phyloP scores from a whole-genome alignment of 2,329 filamentous ascomycete species.

The Ceratocystis variospora region DNA sequence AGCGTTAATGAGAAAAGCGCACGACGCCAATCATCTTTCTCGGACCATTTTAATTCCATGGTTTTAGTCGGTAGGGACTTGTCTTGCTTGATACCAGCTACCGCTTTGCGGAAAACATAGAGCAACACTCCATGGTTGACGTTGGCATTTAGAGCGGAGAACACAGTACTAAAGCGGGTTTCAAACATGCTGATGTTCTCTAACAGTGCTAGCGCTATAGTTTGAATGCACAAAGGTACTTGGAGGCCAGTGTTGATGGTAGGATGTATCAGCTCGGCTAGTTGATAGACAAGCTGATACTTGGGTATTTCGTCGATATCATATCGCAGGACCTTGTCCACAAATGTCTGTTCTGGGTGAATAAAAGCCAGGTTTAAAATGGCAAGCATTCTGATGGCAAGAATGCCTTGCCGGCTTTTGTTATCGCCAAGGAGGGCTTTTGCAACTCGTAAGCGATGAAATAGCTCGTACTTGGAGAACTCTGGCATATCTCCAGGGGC shows the following conservation, averaged over 20 bases:
- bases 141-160: slow-evolving; percentile 82
- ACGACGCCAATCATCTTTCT: slow-evolving; percentile 77
- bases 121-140: slow-evolving; percentile 93
- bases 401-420: slow-evolving; percentile 56
- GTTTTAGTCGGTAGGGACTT: slow-evolving; percentile 22
- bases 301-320: slow-evolving; percentile 81
- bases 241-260: slow-evolving; percentile 52
- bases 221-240: slow-evolving; percentile 65
- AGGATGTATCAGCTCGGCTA: slow-evolving; percentile 82
- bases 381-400: slow-evolving; percentile 71
- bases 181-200: slow-evolving; percentile 76
- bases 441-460: slow-evolving; percentile 72
- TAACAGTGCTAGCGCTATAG: slow-evolving; percentile 64
- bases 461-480: slow-evolving; percentile 65
- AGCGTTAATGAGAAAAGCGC: slow-evolving; percentile 78
- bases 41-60: slow-evolving; percentile 23
- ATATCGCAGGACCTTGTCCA: slow-evolving; percentile 71
- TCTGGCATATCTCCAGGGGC: slow-evolving; percentile 53
- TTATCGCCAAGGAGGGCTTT: slow-evolving; percentile 57
- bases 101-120: slow-evolving; percentile 81
- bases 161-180: slow-evolving; percentile 64
- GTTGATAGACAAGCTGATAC: slow-evolving; percentile 80
- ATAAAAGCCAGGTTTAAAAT: slow-evolving; percentile 88
- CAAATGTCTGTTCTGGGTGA: slow-evolving; percentile 66
- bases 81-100: slow-evolving; percentile 60